Evolutionary conservation across 2,329 filamentous ascomycete genomes (phyloP), one percentile per base, ranked within the genome.

Genomic region (Cladobotryum protrusum): DNA sequence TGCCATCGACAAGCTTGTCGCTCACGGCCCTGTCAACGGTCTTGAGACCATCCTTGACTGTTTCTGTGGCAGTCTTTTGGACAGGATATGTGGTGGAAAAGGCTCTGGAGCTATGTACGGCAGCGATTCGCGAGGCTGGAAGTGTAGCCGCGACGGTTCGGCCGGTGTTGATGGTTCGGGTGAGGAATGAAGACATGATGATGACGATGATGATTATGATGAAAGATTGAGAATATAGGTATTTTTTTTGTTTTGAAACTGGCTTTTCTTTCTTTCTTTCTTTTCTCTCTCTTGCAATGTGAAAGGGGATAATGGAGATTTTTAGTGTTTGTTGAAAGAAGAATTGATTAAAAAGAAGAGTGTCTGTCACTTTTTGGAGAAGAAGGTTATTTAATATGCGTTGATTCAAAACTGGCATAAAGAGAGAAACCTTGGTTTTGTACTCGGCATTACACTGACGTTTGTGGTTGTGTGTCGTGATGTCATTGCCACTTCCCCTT

Each of bases 1-100:
- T 81, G 14, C 79, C 80, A 36, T 80, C 77, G 24, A 83, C 77
- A 15, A 85, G 61, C 62, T 81, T 83, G 62, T 82, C 76, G 52
- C 77, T 76, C 39, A 85, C 78, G 45, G 69, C 73, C 29, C 79
- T 73, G 67, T 85, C 79, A 5, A 83, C 78, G 5, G 67, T 69
- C 67, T 84, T 82, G 50, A 79, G 65, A 3, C 74, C 73, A 54
- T 85, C 80, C 66, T 83, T 85, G 58, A 78, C 75, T 0, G 72
- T 57, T 50, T 83, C 78, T 46, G 75, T 68, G 3, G 74, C 68
- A 9, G 72, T 69, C 68, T 81, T 82, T 43, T 70, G 70, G 8
- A 66, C 56, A 2, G 64, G 63, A 9, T 71, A 54, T 45, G 69
- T 71, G 12, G 75, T 76, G 52, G 72, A 75, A 67, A 83, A 82